Evolutionary conservation across 2,329 filamentous ascomycete genomes (phyloP).

Genomic region (Nectriaceae sp.): DNA sequence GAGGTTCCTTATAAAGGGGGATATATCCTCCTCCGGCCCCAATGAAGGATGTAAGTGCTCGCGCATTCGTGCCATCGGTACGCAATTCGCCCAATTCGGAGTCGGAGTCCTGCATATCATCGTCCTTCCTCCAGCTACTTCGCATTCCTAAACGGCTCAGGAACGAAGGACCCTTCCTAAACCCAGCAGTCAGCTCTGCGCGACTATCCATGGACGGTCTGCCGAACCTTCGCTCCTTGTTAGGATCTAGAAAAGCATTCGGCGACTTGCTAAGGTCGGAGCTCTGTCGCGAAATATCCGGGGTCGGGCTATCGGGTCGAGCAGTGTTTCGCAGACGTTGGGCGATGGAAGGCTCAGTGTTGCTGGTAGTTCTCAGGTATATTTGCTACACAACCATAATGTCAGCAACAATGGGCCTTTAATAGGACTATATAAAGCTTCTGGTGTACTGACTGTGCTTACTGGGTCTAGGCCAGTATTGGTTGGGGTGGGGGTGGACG

Average conservation of each 20-base stretch:
- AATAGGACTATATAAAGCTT: background rate
- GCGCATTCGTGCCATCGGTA: constrained; percentile 79
- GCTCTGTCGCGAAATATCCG: constrained; percentile 43
- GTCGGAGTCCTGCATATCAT: constrained; percentile 60
- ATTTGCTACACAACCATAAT: constrained; percentile 36
- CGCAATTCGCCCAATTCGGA: constrained; percentile 70
- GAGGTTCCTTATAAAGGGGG: constrained; percentile 84
- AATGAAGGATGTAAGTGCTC: constrained; percentile 77
- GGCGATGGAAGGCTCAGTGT: constrained; percentile 48
- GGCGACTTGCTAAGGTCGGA: constrained; percentile 43
- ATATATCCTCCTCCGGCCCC: constrained; percentile 72
- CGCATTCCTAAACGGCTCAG: constrained; percentile 78
- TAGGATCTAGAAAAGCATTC: constrained; percentile 43
- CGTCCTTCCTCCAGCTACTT: constrained; percentile 72
- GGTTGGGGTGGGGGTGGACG: constrained; percentile 20
- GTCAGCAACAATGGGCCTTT: background rate
- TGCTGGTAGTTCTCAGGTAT: constrained; percentile 40
- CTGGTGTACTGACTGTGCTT: constrained; percentile 35
- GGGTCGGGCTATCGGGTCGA: constrained; percentile 53
- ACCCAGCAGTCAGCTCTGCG: constrained; percentile 9
- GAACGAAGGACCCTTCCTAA: constrained; percentile 85
- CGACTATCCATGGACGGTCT: too few species aligned
- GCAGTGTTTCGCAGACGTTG: constrained; percentile 55
- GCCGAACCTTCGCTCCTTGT: constrained; percentile 67
- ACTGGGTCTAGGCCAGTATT: constrained; percentile 39